Evolutionary conservation across 495 filamentous ascomycete genomes (phyloP).

Genomic region (Acidomyces sp.): DNA sequence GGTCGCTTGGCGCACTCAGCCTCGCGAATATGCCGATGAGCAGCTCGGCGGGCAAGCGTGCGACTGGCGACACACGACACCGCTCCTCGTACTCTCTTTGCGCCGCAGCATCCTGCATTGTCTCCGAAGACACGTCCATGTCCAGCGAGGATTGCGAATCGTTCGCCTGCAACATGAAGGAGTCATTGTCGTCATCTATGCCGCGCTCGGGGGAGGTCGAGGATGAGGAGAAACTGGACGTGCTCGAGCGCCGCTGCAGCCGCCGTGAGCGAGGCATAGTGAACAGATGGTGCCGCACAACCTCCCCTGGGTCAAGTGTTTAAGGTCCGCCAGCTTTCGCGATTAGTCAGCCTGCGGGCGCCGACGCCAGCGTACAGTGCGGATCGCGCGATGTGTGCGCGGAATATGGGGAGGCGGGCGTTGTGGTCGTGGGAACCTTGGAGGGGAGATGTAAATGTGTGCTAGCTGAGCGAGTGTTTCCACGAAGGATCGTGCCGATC

Average conservation of each 20-base stretch:
- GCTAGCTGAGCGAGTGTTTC: too few species aligned
- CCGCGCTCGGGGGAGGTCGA: conserved; percentile 73
- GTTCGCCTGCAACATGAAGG: conserved; percentile 69
- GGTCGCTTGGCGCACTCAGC: conserved; percentile 53
- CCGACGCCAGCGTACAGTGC: too few species aligned
- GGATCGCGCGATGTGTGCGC: too few species aligned
- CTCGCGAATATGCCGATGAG: conserved; percentile 85
- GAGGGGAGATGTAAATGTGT: too few species aligned
- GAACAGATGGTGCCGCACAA: too few species aligned
- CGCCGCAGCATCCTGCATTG: conserved; percentile 40
- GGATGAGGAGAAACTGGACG: conserved; percentile 47
- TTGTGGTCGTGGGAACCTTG: too few species aligned
- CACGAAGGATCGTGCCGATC: too few species aligned
- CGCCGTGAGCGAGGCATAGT: conserved; percentile 23
- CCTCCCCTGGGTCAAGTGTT: too few species aligned
- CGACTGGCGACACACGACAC: conserved; percentile 55
- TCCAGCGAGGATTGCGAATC: conserved; percentile 86
- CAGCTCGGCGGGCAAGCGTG: conserved; percentile 80
- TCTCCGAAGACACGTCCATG: conserved; percentile 22
- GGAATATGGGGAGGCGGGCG: too few species aligned
- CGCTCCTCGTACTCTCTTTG: conserved; percentile 57
- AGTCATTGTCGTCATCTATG: conserved; percentile 74
- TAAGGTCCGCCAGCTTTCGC: too few species aligned
- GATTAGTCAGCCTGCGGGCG: too few species aligned
- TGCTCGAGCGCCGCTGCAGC: conserved; percentile 20